Evolutionary conservation across 1,139 yeast species (phyloP), one percentile per base, ranked within the genome.

Genomic region (Candida albicans): DNA sequence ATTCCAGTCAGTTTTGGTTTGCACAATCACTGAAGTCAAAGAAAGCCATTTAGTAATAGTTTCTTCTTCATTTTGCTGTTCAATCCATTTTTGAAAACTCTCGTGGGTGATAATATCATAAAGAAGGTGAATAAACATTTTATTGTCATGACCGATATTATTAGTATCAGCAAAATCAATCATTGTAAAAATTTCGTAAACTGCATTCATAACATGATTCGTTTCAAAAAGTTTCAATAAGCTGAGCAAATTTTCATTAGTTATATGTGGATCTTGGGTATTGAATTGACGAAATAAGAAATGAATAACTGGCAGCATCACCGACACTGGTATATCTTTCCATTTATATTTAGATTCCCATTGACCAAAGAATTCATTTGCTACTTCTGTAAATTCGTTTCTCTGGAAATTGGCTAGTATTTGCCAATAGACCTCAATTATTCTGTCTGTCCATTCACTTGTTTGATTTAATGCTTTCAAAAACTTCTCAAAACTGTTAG

Each of bases 1-100:
- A 44, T 73, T 69, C 87, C 87, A 83, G 26, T 64, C 65, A 8
- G 71, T 76, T 43, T 65, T 73, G 33, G 79, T 73, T 0, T 84
- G 75, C 2, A 77, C 59, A 1, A 78, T 55, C 1, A 33, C 14
- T 1, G 40, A 32, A 2, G 50, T 35, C n/a, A 51, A 38, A 15
- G 46, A 50, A n/a, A 49, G 29, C 57, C 57, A 52, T 8, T 40
- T 29, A 3, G 34, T 28, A 5, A 40, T 25, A 1, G 27, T 13
- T 4, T 27, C 25, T 12, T 40, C 39, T 8, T 30, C 33, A 14
- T 9, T 7, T 26, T 27, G 18, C 11, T 42, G 42, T 5, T 9
- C 12, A 8, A 61, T 40, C 59, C 60, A 65, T 15, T 52, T 55
- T 9, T 45, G 51, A 42, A 54, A 65, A 22, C 59, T 49, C 44